Conservation (phyloP, 2,329 filamentous ascomycete genomes). For the Pezizomycotina sp. region DNA sequence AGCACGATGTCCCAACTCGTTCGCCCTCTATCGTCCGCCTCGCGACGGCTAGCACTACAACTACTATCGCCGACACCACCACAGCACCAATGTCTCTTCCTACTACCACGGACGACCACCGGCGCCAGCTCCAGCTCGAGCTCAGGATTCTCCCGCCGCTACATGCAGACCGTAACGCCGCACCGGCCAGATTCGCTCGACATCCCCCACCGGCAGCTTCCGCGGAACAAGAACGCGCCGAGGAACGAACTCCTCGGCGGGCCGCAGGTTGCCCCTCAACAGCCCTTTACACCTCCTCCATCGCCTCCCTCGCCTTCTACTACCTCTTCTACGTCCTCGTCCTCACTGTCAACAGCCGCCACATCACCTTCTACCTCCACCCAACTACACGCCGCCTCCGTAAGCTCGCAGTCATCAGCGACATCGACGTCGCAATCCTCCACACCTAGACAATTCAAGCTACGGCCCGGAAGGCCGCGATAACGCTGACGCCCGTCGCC, state of each 20-base stretch:
- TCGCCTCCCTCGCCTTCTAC: neutral
- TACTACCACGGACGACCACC: no score
- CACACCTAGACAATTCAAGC: slow-evolving; percentile 32
- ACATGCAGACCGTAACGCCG: slow-evolving; percentile 16
- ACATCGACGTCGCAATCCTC: neutral
- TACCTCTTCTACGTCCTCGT: neutral
- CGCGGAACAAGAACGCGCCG: slow-evolving; percentile 9
- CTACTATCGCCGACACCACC: no score
- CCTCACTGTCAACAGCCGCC: slow-evolving; percentile 1
- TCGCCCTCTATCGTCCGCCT: no score
- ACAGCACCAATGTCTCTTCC: no score
- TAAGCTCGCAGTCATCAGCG: no score
- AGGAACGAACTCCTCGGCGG: slow-evolving; percentile 9
- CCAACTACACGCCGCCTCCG: neutral
- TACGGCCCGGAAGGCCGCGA: slow-evolving; percentile 77
- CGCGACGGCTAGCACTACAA: no score
- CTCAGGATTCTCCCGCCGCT: no score
- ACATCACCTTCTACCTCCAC: slow-evolving; percentile 1
- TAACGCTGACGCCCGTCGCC: slow-evolving; percentile 66
- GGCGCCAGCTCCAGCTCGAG: no score
- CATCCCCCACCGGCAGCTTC: slow-evolving; percentile 13
- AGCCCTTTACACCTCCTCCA: neutral
- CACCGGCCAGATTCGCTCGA: slow-evolving; percentile 15
- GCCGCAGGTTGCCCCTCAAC: slow-evolving; percentile 4
- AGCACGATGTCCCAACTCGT: no score